Conservation (phyloP, 2,329 filamentous ascomycete genomes). For the Monosporascus cannonballus region DNA sequence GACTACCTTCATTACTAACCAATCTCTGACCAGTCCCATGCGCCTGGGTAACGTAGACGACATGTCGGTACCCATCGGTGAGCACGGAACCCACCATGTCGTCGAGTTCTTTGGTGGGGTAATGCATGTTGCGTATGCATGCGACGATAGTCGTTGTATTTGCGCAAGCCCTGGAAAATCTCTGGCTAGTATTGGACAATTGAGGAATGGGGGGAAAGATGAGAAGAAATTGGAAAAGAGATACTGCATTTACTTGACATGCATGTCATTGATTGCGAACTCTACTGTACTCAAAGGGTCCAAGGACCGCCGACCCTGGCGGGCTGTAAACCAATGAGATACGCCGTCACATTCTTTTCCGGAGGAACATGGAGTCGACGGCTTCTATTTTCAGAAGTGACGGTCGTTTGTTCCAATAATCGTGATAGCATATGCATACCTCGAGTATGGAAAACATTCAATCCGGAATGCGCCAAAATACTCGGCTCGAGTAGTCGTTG, state of each 20-base stretch:
- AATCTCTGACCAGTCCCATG: slow-evolving; percentile 4
- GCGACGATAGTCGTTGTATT: background rate
- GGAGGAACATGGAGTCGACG: background rate
- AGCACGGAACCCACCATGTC: slow-evolving; percentile 14
- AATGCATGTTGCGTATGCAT: slow-evolving; percentile 3
- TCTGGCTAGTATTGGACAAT: background rate
- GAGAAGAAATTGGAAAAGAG: background rate
- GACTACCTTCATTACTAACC: background rate
- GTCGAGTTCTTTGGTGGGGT: slow-evolving; percentile 5
- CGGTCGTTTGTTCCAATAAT: background rate
- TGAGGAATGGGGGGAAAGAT: background rate
- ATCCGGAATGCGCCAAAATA: background rate
- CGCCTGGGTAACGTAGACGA: slow-evolving; percentile 16
- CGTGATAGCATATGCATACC: background rate
- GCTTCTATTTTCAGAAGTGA: background rate
- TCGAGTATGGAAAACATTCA: background rate
- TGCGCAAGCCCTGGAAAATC: background rate
- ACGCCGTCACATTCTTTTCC: background rate
- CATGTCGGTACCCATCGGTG: slow-evolving; percentile 21
- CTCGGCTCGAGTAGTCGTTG: background rate
- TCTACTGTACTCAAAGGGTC: background rate
- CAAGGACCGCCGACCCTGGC: background rate
- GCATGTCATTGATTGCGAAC: background rate
- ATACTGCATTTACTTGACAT: background rate
- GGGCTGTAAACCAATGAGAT: background rate